A percentile compares a stretch with the other conserved stretches of the same genome.
Conservation (phyloP, 1,284 basidiomycete genomes). For the Ganoderma multipileum region DNA sequence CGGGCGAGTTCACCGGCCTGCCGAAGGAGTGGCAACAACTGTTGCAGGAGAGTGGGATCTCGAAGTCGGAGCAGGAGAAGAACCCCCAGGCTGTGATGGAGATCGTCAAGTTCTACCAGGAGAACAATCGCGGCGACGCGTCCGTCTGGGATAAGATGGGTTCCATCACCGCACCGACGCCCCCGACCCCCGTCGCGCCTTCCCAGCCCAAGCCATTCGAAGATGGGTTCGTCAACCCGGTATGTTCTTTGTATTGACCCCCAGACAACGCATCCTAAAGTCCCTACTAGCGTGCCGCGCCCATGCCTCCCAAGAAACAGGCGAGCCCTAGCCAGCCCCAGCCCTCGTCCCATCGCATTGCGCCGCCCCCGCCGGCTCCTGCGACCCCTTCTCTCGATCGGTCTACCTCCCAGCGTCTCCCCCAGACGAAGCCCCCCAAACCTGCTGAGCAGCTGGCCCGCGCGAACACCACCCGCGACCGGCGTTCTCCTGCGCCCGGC, state of each 20-base stretch:
- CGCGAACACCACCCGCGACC: conserved; percentile 70
- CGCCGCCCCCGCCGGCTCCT: conserved; percentile 68
- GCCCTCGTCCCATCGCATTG: conserved; percentile 67
- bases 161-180: conserved; percentile 43
- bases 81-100: conserved; percentile 99
- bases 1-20: conserved; percentile 96
- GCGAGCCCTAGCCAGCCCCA: conserved; percentile 43
- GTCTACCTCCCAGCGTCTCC: conserved; percentile 73
- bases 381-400: conserved; percentile 72
- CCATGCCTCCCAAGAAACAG: conserved; percentile 66
- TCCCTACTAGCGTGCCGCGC: conserved; percentile 48
- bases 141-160: conserved; percentile 85
- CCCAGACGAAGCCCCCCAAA: conserved; percentile 59
- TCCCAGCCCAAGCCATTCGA: conserved; percentile 42
- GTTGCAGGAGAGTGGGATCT: conserved; percentile 96
- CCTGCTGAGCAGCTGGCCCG: conserved; percentile 61
- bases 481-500: conserved; percentile 46
- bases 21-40: conserved; percentile 99
- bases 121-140: conserved; percentile 73
- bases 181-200: conserved; percentile 21
- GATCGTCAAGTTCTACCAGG: conserved; percentile 98
- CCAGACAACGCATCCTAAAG: conserved; percentile 13
- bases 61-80: conserved; percentile 93
- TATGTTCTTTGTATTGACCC: conserved; percentile 42
- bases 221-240: conserved; percentile 57